Percentiles rank a stretch among this genome's conserved stretches.
Conservation (phyloP, 805 yeast genomes). For the Wickerhamomyces pijperi region DNA sequence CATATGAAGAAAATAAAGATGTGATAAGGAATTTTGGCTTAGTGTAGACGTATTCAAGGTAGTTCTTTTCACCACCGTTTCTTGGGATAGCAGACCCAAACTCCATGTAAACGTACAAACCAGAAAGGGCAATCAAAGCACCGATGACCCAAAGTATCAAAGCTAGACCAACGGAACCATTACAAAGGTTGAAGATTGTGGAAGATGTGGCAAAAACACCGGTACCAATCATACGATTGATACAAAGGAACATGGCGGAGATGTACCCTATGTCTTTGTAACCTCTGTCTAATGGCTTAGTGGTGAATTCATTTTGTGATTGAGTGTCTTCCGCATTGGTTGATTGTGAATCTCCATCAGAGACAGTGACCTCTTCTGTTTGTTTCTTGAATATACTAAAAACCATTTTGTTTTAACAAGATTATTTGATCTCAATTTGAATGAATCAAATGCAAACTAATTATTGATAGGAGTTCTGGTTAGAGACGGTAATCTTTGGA, state of each 20-base stretch:
- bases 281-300: slow-evolving; percentile 28
- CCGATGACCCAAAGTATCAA: slow-evolving; percentile 70
- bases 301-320: background rate
- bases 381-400: no score
- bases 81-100: slow-evolving; percentile 70
- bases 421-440: no score
- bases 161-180: slow-evolving; percentile 66
- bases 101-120: slow-evolving; percentile 65
- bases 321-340: no score
- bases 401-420: no score
- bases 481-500: no score
- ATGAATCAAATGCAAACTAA: no score
- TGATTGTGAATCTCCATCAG: no score
- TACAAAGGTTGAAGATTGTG: slow-evolving; percentile 30
- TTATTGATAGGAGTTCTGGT: no score
- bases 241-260: slow-evolving; percentile 53
- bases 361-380: no score
- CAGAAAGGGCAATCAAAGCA: slow-evolving; percentile 52
- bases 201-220: slow-evolving; percentile 70
- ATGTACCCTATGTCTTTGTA: slow-evolving; percentile 35
- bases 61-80: slow-evolving; percentile 82
- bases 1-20: slow-evolving; percentile 56
- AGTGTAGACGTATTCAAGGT: slow-evolving; percentile 58
- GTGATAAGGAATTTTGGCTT: slow-evolving; percentile 62
- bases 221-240: slow-evolving; percentile 66